These are phyloP conservation scores for Phylloporus rhodoxanthus DNA, from an alignment of 768 basidiomycete species.

Conservation along the genomic window DNA sequence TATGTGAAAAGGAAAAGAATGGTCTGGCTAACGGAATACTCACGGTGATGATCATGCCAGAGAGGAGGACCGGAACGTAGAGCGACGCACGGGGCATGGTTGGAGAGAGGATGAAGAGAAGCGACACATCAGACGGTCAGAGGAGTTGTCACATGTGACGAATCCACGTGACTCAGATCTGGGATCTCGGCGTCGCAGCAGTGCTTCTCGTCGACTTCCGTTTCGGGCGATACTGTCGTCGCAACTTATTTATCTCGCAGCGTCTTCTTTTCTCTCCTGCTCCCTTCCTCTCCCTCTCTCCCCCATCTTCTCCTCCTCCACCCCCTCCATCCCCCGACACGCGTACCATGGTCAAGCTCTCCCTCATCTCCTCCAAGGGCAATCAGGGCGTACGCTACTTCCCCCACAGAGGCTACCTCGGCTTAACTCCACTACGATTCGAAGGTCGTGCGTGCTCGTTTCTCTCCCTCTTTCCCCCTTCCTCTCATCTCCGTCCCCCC, in stretches of 20 bases:
- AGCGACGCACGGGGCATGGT: conserved; percentile 57
- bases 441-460: conserved; percentile 56
- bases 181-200: conserved; percentile 21
- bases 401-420: conserved; percentile 73
- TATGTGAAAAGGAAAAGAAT: neutral
- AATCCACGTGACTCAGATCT: conserved; percentile 25
- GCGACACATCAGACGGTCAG: neutral
- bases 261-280: conserved; percentile 26
- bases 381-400: conserved; percentile 68
- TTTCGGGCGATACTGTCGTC: conserved; percentile 17
- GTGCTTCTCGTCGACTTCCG: conserved; percentile 30
- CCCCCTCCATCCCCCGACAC: conserved; percentile 12
- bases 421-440: conserved; percentile 71
- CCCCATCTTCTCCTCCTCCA: conserved; percentile 15
- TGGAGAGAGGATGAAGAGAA: conserved; percentile 1
- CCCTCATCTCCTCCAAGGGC: conserved; percentile 62
- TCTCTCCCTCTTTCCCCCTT: neutral
- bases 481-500: conserved; percentile 7
- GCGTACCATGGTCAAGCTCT: conserved; percentile 54
- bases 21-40: conserved; percentile 5
- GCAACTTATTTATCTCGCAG: conserved; percentile 30
- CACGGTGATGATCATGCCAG: conserved; percentile 89
- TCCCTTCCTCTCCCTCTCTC: conserved; percentile 14
- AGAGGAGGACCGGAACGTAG: conserved; percentile 75
- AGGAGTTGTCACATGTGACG: conserved; percentile 17